Conservation (phyloP, 2,329 filamentous ascomycete genomes). For the Cladosporium sphaerospermum region DNA sequence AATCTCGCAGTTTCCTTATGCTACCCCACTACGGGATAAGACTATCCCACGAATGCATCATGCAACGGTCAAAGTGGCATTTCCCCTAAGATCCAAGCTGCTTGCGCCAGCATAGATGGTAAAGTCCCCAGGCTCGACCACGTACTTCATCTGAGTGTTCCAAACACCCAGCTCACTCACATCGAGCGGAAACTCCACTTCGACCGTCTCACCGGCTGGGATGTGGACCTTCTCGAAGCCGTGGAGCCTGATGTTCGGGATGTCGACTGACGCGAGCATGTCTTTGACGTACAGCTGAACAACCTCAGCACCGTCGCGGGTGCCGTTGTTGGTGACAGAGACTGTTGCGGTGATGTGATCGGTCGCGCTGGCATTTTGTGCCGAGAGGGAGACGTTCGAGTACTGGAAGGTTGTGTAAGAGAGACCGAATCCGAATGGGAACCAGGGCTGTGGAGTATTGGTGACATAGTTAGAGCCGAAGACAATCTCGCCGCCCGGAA, state of each 20-base stretch:
- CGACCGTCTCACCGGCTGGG: slow-evolving; percentile 56
- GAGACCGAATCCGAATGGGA: slow-evolving; percentile 72
- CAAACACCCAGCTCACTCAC: slow-evolving; percentile 47
- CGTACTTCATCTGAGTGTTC: slow-evolving; percentile 59
- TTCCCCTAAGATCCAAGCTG: slow-evolving; percentile 51
- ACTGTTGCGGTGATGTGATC: slow-evolving; percentile 17
- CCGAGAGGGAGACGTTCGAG: slow-evolving; percentile 29
- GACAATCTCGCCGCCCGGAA: slow-evolving; percentile 53
- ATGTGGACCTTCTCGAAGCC: slow-evolving; percentile 62
- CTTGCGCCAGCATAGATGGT: slow-evolving; percentile 54
- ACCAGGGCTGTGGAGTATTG: slow-evolving; percentile 54
- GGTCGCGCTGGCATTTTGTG: slow-evolving; percentile 2
- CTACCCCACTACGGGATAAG: no score
- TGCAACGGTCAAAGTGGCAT: slow-evolving; percentile 37
- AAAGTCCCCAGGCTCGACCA: slow-evolving; percentile 67
- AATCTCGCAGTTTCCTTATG: no score
- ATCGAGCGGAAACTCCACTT: slow-evolving; percentile 53
- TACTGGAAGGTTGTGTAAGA: slow-evolving; percentile 56
- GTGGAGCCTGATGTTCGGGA: slow-evolving; percentile 64
- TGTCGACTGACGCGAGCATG: slow-evolving; percentile 52
- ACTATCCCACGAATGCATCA: no score
- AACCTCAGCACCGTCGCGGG: slow-evolving; percentile 8
- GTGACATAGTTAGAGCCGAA: slow-evolving; percentile 64
- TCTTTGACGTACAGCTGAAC: slow-evolving; percentile 11
- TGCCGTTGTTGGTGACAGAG: slow-evolving; percentile 9